These are phyloP conservation scores for Acanthamoeba healyi DNA, from an alignment of 208 protist species.

Conservation along the genomic window DNA sequence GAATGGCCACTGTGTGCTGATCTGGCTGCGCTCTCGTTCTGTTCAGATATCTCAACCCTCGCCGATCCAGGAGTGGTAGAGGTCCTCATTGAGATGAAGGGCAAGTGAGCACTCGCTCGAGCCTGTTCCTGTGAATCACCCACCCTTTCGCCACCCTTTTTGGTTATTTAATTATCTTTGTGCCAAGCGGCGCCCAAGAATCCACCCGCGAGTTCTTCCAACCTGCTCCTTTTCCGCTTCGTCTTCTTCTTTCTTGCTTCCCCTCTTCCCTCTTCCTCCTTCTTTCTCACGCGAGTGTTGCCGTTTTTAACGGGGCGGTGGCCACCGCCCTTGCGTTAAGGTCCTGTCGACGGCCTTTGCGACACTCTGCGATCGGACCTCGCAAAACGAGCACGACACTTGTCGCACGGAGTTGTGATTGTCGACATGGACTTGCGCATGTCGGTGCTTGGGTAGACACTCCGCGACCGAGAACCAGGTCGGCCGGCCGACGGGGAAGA, in stretches of 20 bases:
- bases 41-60: not conserved
- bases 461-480: no score
- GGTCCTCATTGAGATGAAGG: slow-evolving; percentile 22
- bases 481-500: no score
- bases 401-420: no score
- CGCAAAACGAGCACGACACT: no score
- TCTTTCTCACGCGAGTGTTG: not conserved
- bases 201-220: no score
- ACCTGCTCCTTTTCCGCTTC: no score
- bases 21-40: not conserved
- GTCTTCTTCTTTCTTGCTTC: not conserved
- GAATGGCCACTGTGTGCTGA: not conserved
- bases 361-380: no score
- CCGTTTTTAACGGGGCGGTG: not conserved
- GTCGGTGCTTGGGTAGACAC: no score
- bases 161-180: not conserved
- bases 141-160: not conserved
- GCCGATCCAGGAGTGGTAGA: slow-evolving; percentile 25
- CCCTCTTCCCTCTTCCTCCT: not conserved
- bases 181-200: not conserved
- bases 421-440: no score
- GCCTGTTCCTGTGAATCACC: not conserved
- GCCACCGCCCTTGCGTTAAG: not conserved
- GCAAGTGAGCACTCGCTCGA: not conserved
- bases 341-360: not conserved